These are phyloP conservation scores for Proliferodiscus dingleyae DNA, from an alignment of 2,329 filamentous ascomycete genomes.

Conservation along the genomic window DNA sequence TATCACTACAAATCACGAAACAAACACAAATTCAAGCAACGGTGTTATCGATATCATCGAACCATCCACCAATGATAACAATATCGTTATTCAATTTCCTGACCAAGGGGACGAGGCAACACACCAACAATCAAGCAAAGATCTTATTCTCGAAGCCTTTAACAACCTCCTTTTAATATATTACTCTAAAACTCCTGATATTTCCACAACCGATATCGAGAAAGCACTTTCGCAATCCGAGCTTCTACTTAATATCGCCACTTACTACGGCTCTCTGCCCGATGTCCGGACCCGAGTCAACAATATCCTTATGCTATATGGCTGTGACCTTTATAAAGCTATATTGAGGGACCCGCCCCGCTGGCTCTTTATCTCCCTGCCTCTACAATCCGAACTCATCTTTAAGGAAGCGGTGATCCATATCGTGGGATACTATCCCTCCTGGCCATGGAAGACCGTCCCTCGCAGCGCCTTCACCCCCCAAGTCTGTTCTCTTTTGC, in stretches of 20 bases:
- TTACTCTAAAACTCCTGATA: slow-evolving; percentile 9
- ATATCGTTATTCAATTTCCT: neutral
- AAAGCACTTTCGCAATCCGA: slow-evolving; percentile 14
- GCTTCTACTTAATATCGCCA: slow-evolving; percentile 9
- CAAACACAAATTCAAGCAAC: too few relatives aligned
- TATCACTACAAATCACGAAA: too few relatives aligned
- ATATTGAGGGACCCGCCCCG: slow-evolving; percentile 17
- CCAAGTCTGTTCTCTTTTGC: slow-evolving; percentile 5
- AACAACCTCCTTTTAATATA: slow-evolving; percentile 18
- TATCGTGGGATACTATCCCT: slow-evolving; percentile 19
- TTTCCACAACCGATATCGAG: slow-evolving; percentile 11
- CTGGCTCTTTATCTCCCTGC: slow-evolving; percentile 17
- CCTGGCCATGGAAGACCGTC: slow-evolving; percentile 12
- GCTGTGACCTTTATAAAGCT: slow-evolving; percentile 13
- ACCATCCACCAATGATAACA: too few relatives aligned
- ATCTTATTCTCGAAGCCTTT: neutral
- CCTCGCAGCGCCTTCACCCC: neutral
- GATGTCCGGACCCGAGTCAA: slow-evolving; percentile 12
- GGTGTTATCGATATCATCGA: too few relatives aligned
- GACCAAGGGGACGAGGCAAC: too few relatives aligned
- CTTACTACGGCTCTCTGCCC: slow-evolving; percentile 3
- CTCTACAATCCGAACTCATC: slow-evolving; percentile 16
- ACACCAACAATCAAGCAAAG: neutral
- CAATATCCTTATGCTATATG: slow-evolving; percentile 10
- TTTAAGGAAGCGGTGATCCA: slow-evolving; percentile 26